Evolutionary conservation across 1,284 basidiomycete species (phyloP).

Genomic region (Melanopsichium pennsylvanicum): DNA sequence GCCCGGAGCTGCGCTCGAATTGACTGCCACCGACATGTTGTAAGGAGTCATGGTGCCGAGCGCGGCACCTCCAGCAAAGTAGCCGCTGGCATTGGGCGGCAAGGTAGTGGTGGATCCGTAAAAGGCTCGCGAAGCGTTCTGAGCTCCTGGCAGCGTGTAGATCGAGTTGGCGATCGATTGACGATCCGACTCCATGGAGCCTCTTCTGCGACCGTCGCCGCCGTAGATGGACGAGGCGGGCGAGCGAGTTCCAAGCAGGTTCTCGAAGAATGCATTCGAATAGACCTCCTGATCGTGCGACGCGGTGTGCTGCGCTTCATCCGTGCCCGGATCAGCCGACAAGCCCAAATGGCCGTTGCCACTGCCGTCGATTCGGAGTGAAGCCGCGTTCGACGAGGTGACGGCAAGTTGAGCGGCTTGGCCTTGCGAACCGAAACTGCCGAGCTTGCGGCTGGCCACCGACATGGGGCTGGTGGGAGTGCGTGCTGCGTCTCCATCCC

Average conservation of each 20-base stretch:
- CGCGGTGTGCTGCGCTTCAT: constrained; percentile 23
- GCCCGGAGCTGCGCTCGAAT: background rate
- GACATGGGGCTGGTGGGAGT: constrained; percentile 33
- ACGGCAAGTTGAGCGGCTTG: constrained; percentile 28
- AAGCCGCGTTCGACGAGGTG: constrained; percentile 19
- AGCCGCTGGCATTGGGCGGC: constrained; percentile 36
- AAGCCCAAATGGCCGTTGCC: background rate
- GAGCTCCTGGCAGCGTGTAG: constrained; percentile 42
- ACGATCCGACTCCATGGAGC: constrained; percentile 55
- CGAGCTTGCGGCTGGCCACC: constrained; percentile 21
- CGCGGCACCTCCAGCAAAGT: constrained; percentile 22
- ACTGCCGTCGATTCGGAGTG: constrained; percentile 21
- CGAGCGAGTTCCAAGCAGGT: constrained; percentile 34
- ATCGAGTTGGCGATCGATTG: constrained; percentile 54
- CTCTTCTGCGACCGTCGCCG: constrained; percentile 41
- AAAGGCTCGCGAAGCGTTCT: constrained; percentile 39
- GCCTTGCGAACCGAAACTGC: constrained; percentile 38
- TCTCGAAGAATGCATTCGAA: constrained; percentile 41
- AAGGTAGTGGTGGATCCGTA: constrained; percentile 35
- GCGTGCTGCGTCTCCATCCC: constrained; percentile 10
- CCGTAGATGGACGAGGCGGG: constrained; percentile 55
- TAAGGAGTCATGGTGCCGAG: constrained; percentile 29
- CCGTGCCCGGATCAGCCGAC: constrained; percentile 2
- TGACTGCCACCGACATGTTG: constrained; percentile 28
- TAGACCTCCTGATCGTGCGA: constrained; percentile 39